Base-by-base conservation (phyloP, 2,329 filamentous ascomycete genomes). In the Fusarium sp. region DNA sequence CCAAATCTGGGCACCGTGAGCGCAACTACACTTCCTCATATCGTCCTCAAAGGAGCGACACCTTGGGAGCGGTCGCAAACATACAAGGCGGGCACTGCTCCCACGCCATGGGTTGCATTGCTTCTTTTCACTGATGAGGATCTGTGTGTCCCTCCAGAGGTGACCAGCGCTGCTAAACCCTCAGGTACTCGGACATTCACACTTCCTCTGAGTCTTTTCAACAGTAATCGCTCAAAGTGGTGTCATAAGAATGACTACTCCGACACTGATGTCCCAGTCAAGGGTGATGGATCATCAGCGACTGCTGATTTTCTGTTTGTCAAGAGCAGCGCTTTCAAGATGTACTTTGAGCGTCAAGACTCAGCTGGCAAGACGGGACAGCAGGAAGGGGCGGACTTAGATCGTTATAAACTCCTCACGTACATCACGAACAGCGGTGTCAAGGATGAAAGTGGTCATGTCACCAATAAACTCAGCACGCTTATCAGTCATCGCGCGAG, bases 311-410 rank as follows among this genome's bases (percentile, higher is more conserved):
- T 56, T 2, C 6, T 56, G 24, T 56, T 56, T 20, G 26, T 56
- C 34, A 56, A 56, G 38, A 32, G 52, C 14, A 32, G 26, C 12
- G 38, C 38, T 2, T 56, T 44, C 38, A 56, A 56, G 52, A 56
- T 56, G 52, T 56, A 56, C 20, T 56, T 56, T 24, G 52, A 56
- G 38, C 52, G 38, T 12, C 52, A 56, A 56, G 38, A 56, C 52
- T 32, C 38, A 6, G 4, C 26, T 0, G 52, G 26, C 3, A 56
- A 56, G 17, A 24, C 38, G 4, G 26, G 0, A 0, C 26, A 28
- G 6, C 52, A 56, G 5, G 26, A 2, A 1, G 38, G 11, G 2
- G 4, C 22, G 0, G 52, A 56, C 8, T 32, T 56, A 6, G 52
- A 56, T 1, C 52, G 52, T 11, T 56, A 56, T n/a, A 44, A 56